Base-by-base conservation (phyloP, 2,329 filamentous ascomycete species). In the Colletotrichum orbiculare region DNA sequence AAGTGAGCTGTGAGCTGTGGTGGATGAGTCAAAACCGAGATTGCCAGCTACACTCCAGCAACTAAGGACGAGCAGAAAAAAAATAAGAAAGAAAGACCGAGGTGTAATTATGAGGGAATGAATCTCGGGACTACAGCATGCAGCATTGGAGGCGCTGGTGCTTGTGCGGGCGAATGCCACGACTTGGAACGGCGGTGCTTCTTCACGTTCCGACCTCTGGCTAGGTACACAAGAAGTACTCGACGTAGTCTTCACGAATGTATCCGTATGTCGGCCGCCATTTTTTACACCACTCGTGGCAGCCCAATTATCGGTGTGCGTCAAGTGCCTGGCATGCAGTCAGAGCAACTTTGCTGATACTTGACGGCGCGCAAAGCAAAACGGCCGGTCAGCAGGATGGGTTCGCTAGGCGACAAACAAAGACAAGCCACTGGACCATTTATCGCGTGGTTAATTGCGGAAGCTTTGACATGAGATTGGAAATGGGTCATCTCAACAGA, bases 381-480 rank as follows among this genome's bases (percentile, higher is more conserved):
- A 34, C 13, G 48, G 47, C 43, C 35, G 53, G 43, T 48, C 15
- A 46, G 39, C 41, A 37, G 25, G 25, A 25, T 25, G 25, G 52
- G 52, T 38, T 57, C 15, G 47, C 58, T 39, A 48, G 52, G 33
- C 52, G 38, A 66, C 52, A 35, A 57, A 53, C 54, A 60, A 64
- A 48, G 54, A 49, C 35, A 25, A 25, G 25, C 25, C 25, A 25
- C 25, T 25, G 25, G 46, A 49, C 6, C 15, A 45, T 43, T 58
- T 49, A 46, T 50, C 41, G 53, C 57, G 54, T 58, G 55, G 63
- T 35, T 53, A 33, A 8, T 47, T 39, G 42, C 25, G 25, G 25
- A 25, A 46, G 63, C 63, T 63, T 66, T 53, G 63, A 66, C 58
- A 13, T 47, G 10, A n/a, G 42, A 33, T 57, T 45, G 53, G 52